Conservation (phyloP, 2,329 filamentous ascomycete species). For the Fusarium chaquense region DNA sequence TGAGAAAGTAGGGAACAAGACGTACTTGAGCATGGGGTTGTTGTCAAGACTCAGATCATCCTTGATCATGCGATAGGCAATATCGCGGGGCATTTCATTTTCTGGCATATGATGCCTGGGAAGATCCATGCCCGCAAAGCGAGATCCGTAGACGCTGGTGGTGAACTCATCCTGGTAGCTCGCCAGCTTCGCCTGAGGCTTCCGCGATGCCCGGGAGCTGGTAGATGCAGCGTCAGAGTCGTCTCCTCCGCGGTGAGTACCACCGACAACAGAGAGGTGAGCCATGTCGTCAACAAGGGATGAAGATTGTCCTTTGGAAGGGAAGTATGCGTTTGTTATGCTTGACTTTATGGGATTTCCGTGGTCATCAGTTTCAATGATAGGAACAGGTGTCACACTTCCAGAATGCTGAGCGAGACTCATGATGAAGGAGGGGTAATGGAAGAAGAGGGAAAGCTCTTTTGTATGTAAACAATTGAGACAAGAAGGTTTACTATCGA, state of each 20-base stretch:
- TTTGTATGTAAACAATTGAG: neutral
- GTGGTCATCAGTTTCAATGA: constrained; percentile 51
- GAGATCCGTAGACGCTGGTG: constrained; percentile 88
- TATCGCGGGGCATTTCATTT: constrained; percentile 86
- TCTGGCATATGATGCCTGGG: constrained; percentile 90
- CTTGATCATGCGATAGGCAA: constrained; percentile 98
- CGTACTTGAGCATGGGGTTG: constrained; percentile 86
- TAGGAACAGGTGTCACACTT: constrained; percentile 45
- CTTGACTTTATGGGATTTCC: constrained; percentile 41
- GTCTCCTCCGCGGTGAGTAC: constrained; percentile 47
- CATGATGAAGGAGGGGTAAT: constrained; percentile 42
- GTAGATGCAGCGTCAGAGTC: constrained; percentile 49
- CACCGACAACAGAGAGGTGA: constrained; percentile 61
- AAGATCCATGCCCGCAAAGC: constrained; percentile 83
- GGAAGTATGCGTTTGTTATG: constrained; percentile 47
- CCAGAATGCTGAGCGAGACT: constrained; percentile 36
- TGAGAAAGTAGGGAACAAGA: constrained; percentile 1
- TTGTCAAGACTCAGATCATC: constrained; percentile 93
- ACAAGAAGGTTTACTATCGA: constrained; percentile 3
- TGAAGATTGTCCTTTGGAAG: constrained; percentile 38
- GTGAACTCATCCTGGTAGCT: constrained; percentile 71
- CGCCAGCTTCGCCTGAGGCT: constrained; percentile 60
- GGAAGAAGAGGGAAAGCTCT: constrained; percentile 11
- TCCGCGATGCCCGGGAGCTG: constrained; percentile 42
- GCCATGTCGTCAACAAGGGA: constrained; percentile 58